Evolutionary conservation across 768 basidiomycete genomes (phyloP), one percentile per base, ranked within the genome.

Genomic region (Sarcodon aspratus): DNA sequence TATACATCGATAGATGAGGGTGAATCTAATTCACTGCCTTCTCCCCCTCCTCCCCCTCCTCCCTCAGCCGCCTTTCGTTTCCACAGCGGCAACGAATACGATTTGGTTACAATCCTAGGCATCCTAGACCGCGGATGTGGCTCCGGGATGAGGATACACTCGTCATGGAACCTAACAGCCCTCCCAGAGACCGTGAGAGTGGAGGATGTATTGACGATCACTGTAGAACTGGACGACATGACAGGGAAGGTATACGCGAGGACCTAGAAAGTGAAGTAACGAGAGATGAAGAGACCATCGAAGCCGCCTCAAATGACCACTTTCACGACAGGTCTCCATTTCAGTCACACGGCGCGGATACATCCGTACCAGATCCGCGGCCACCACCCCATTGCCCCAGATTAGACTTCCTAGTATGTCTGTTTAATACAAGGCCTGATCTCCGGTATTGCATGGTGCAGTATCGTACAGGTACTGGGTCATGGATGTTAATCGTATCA

Each of bases 141-240:
- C 46, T 82, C 76, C n/a, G 85, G 85, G 49, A 89, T 88, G 56
- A 89, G 73, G 4, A 85, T 68, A 51, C 86, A 88, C 57, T 82
- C 74, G 47, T 70, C 68, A 67, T 88, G 77, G 64, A 89, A 89
- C 49, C 85, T 74, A 4, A 88, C 86, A 18, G 57, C 58, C 50
- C 64, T 58, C 0, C 55, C 53, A 33, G 40, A 33, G 1, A 36
- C 11, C 2, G 36, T 7, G 33, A 45, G 36, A 9, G 50, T n/a
- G 21, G 48, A 7, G 18, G 53, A 33, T 11, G 44, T 31, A 12
- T 46, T 35, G 5, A 34, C 36, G 9, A 40, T 3, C 9, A 34
- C 35, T 21, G 33, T 17, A 11, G 18, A 40, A 44, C 11, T 21
- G 38, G 21, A 27, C 21, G 21, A 27, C 21, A 36, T 21, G 43